Evolutionary conservation across 2,329 filamentous ascomycete genomes (phyloP), one percentile per base, ranked within the genome.

Genomic region (Bipolaris sorokiniana): DNA sequence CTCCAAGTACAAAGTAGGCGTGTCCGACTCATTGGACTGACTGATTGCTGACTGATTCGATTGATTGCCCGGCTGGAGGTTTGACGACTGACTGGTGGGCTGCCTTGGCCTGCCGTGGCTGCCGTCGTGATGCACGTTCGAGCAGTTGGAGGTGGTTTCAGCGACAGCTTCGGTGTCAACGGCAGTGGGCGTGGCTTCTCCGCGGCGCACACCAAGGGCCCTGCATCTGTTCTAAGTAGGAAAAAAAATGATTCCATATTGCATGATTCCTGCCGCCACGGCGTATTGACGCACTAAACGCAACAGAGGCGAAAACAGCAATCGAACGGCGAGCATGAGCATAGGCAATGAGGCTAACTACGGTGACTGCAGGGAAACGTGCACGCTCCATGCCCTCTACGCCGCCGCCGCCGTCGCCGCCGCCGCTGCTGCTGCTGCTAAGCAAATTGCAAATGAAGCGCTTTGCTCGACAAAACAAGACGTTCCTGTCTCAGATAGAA

Each of bases 401-500:
- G 11, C 40, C 40, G 40, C 6, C 11, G 38, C 18, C 10, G 38
- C 38, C 5, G 26, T 9, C 3, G 26, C 23, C 7, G 23, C 7
- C 7, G 23, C 22, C 5, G 22, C 3, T 22, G n/a, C n/a, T n/a
- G n/a, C 22, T 22, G 22, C 33, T 34, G n/a, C 38, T 18, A 56
- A 31, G 22, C 41, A 23, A 26, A 45, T 40, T 34, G 47, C 50
- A 54, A 53, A 62, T 58, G 51, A 48, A 38, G 51, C 38, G 44
- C 51, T 47, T 51, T 54, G 59, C 59, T 42, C 50, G 50, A 58
- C 62, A 47, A 62, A 37, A 50, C 42, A 54, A 47, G 52, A 60
- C 56, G 62, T 42, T 42, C 23, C 44, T 33, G 66, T 67, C 63
- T 69, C 66, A 69, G 44, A 46, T 67, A 66, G 56, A 67, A 23